Conservation (phyloP, 495 filamentous ascomycete species). For the Lentithecium fluviatile region DNA sequence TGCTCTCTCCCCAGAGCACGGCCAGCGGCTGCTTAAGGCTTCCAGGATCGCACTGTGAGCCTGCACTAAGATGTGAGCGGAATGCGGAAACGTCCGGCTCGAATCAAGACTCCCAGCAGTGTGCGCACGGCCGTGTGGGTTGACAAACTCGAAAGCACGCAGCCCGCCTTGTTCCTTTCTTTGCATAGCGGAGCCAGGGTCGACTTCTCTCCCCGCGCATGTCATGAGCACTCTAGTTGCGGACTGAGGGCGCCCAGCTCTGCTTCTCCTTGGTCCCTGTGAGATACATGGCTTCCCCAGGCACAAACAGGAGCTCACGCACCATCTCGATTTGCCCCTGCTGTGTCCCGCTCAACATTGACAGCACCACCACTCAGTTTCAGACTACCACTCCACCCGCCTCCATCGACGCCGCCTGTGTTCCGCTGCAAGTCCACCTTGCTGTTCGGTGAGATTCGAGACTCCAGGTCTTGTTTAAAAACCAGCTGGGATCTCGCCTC, state of each 20-base stretch:
- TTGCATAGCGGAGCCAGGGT: constrained; percentile 15
- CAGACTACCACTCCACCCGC: constrained; percentile 13
- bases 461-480: constrained; percentile 26
- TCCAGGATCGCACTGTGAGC: constrained; percentile 11
- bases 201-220: constrained; percentile 20
- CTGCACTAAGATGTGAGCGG: constrained; percentile 12
- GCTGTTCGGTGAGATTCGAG: constrained; percentile 12
- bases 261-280: constrained; percentile 15
- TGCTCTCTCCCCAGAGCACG: constrained; percentile 13
- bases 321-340: constrained; percentile 25
- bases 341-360: constrained; percentile 26
- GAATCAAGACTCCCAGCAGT: constrained; percentile 16
- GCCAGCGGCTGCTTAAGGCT: constrained; percentile 14
- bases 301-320: constrained; percentile 26
- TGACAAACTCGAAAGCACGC: constrained; percentile 7
- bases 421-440: constrained; percentile 24
- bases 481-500: constrained; percentile 26
- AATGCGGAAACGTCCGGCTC: constrained; percentile 34
- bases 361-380: constrained; percentile 30
- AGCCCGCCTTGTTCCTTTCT: constrained; percentile 19
- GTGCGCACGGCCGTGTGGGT: constrained; percentile 21
- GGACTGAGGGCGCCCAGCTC: constrained; percentile 20
- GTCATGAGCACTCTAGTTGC: constrained; percentile 25
- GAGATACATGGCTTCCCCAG: constrained; percentile 32
- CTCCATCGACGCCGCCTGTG: constrained; percentile 8